Base-by-base conservation (phyloP, 306 rosid species). In the Cicer chorassanicum region DNA sequence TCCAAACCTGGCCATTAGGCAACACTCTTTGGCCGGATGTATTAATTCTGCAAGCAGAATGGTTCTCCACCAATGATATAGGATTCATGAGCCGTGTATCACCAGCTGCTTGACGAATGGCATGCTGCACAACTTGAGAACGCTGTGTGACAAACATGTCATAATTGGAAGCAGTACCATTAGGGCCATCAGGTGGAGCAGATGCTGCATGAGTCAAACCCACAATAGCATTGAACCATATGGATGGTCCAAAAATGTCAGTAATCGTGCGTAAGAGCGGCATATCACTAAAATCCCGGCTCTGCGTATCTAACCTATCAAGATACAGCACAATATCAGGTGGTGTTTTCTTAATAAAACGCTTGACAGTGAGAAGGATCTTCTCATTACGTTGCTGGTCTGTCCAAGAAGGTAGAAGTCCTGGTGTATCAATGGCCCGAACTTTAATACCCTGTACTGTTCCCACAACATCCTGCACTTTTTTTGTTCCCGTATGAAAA, bases 1-100 rank as follows among this genome's bases (percentile, higher is more conserved):
- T 94, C 98, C 98, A 94, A 75, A 94, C 96, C 91, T 94, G 98
- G 73, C 96, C 98, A 85, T 94, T 94, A 40, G 98, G 98, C 90
- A 94, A 83, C 59, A 94, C 98, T 80, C 98, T 89, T 83, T 94
- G 98, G 63, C 98, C 98, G 66, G 96, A 93, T 78, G 96, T 85
- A 78, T 94, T 91, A 49, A 89, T 94, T 87, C 98, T 82, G 85
- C 98, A 94, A 24, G 97, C 97, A 49, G 96, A 87, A 79, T 94
- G 98, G 73, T 91, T 94, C 89, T 94, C 98, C 80, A 94, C 98
- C 73, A 94, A 81, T 19, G 98, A 88, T 76, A 94, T 94, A 21
- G 98, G 98, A 85, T 94, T 94, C 98, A 94, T 94, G 53, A 94
- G 91, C 42, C 98, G 91, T 97, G 90, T 90, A 80, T 94, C 98